Conservation (phyloP, 257 asterid genomes). For the Fraxinus pennsylvanica region DNA sequence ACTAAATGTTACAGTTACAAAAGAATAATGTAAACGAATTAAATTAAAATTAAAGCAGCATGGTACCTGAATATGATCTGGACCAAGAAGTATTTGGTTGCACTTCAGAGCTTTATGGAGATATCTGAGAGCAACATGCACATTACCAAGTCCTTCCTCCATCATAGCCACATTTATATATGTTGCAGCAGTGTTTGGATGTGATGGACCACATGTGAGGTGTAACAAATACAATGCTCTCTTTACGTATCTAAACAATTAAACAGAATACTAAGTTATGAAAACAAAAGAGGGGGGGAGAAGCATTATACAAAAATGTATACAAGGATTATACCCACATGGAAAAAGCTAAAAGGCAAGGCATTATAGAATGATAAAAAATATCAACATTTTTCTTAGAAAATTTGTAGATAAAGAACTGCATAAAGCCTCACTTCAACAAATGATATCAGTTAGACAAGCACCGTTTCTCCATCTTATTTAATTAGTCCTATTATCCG, state of each 20-base stretch:
- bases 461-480: background rate
- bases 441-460: background rate
- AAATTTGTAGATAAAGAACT: background rate
- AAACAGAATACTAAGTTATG: conserved; percentile 21
- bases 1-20: conserved; percentile 11
- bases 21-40: conserved; percentile 18
- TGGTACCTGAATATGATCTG: conserved; percentile 89
- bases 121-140: conserved; percentile 88
- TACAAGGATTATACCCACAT: conserved; percentile 1
- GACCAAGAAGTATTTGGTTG: conserved; percentile 94
- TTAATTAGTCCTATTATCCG: background rate
- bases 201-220: conserved; percentile 94
- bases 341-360: conserved; percentile 14
- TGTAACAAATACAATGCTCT: conserved; percentile 83
- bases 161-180: conserved; percentile 95
- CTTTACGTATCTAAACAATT: conserved; percentile 68
- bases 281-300: background rate
- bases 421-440: background rate
- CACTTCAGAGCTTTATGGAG: conserved; percentile 95
- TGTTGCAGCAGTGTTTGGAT: conserved; percentile 97
- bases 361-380: conserved; percentile 3
- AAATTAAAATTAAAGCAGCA: conserved; percentile 19
- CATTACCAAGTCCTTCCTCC: conserved; percentile 97
- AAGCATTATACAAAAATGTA: background rate
- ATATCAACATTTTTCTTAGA: background rate